Base-by-base conservation (phyloP, 1,284 basidiomycete genomes). In the Salmacisia buchloeana region DNA sequence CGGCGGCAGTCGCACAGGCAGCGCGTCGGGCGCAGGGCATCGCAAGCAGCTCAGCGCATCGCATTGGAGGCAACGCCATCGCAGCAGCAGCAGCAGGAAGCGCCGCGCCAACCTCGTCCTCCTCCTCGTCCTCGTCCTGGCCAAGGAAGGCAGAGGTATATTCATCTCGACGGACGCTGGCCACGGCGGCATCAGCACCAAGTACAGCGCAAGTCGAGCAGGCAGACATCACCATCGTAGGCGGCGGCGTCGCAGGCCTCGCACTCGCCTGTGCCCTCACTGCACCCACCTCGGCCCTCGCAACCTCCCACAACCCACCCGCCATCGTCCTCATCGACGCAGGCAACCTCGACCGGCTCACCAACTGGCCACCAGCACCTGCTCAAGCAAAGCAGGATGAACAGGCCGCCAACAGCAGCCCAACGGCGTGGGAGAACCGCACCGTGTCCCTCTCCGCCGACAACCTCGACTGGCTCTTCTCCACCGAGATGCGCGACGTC, bases 231-330 rank as follows among this genome's bases (percentile, higher is more conserved):
- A 74, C 72, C 52, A 72, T 78, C n/a, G 68, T 78, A 3, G 77
- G 77, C 6, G 77, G 67, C n/a, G 77, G 77, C 33, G 74, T 76
- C 2, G 74, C 74, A 0, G 77, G 77, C 23, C 68, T 78, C 12
- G 71, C 74, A n/a, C 64, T 78, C 25, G 67, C 64, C 29, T 63
- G 39, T 39, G 54, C 66, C 3, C 58, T 57, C 34, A 57, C 58
- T 31, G 64, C 68, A 27, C 62, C 63, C 15, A 66, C 69, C 21
- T 57, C 66, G 36, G 33, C 27, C 33, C n/a, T 61, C 21, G 29
- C 64, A 4, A 2, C 60, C 34, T 38, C 41, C 0, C 29, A 54
- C 31, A 43, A 21, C 5, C 12, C 35, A 15, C 58, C 59, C 31
- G 54, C 66, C 13, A 63, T 78, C 43, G 66, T 70, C 23, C 65